These are phyloP conservation scores for Annona cherimola DNA, from an alignment of 164 flowering plant genomes.

Conservation along the genomic window DNA sequence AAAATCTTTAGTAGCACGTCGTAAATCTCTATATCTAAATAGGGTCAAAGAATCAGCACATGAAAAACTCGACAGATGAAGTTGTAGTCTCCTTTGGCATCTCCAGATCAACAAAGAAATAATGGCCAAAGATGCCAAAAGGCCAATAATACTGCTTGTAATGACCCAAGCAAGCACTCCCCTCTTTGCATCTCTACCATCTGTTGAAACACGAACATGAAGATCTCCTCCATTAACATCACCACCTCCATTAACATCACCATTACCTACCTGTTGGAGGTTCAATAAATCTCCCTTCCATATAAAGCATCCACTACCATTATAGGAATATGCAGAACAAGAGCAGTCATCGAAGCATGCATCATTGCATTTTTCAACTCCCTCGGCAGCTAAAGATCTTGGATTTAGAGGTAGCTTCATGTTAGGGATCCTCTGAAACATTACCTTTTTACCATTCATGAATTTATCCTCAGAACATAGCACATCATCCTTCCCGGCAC, in stretches of 20 bases:
- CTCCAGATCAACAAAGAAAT: slow-evolving; percentile 5
- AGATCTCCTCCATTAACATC: neutral
- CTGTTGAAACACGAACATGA: neutral
- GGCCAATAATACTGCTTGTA: slow-evolving; percentile 17
- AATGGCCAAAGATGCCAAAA: slow-evolving; percentile 8
- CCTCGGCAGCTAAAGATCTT: neutral
- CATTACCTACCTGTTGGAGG: slow-evolving; percentile 1
- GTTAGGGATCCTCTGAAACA: neutral
- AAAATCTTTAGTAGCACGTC: slow-evolving; percentile 41
- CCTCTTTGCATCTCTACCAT: neutral
- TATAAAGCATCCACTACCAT: slow-evolving; percentile 5
- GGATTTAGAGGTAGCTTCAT: slow-evolving; percentile 1
- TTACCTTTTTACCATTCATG: neutral
- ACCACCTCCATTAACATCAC: too few relatives aligned
- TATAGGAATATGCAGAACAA: slow-evolving; percentile 15
- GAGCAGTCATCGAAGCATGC: slow-evolving; percentile 18
- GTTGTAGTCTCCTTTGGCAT: slow-evolving; percentile 10
- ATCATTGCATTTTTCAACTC: slow-evolving; percentile 6
- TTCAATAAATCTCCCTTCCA: slow-evolving; percentile 14
- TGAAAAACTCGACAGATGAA: slow-evolving; percentile 12
- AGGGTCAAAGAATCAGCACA: slow-evolving; percentile 31
- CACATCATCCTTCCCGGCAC: slow-evolving; percentile 11
- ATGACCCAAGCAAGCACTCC: slow-evolving; percentile 5
- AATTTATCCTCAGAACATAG: slow-evolving; percentile 5
- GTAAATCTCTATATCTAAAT: slow-evolving; percentile 33